A percentile compares a stretch with the other conserved stretches of the same genome.
These are phyloP conservation scores for Aechmea fasciata DNA, from an alignment of 176 grass and related monocot genomes.

Conservation along the genomic window DNA sequence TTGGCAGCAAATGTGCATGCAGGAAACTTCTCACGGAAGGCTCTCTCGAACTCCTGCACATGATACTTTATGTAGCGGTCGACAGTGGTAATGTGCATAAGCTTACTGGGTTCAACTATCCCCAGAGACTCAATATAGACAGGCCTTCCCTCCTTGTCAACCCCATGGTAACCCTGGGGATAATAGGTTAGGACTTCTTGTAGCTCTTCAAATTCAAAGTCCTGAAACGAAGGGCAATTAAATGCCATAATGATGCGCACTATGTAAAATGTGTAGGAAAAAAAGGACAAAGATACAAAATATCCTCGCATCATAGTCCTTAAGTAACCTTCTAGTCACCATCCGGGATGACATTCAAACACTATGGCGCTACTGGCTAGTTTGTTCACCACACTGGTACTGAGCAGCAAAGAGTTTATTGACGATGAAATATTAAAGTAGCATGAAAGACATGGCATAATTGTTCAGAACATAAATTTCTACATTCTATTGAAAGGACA, in stretches of 20 bases:
- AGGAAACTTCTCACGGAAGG: slow-evolving; percentile 88
- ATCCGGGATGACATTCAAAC: background rate
- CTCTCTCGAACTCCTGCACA: slow-evolving; percentile 96
- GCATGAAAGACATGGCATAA: background rate
- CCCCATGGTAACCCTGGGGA: slow-evolving; percentile 89
- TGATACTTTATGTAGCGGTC: slow-evolving; percentile 98
- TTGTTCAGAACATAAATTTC: background rate
- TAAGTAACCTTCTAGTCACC: too few relatives aligned
- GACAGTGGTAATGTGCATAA: slow-evolving; percentile 70
- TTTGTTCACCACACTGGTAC: background rate
- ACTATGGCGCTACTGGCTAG: background rate
- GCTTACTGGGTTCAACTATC: slow-evolving; percentile 81
- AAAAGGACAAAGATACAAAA: background rate
- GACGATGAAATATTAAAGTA: background rate
- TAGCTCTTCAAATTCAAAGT: slow-evolving; percentile 85
- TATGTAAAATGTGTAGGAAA: background rate
- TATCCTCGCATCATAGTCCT: background rate
- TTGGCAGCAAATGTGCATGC: slow-evolving; percentile 94
- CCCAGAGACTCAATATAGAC: slow-evolving; percentile 96
- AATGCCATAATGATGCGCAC: background rate
- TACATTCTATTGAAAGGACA: background rate
- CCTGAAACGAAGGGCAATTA: slow-evolving; percentile 33
- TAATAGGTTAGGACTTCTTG: slow-evolving; percentile 66
- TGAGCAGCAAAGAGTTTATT: background rate
- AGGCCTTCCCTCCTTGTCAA: slow-evolving; percentile 66